These are phyloP conservation scores for Eucalyptus regnans DNA, from an alignment of 345 rosid species.

Conservation along the genomic window DNA sequence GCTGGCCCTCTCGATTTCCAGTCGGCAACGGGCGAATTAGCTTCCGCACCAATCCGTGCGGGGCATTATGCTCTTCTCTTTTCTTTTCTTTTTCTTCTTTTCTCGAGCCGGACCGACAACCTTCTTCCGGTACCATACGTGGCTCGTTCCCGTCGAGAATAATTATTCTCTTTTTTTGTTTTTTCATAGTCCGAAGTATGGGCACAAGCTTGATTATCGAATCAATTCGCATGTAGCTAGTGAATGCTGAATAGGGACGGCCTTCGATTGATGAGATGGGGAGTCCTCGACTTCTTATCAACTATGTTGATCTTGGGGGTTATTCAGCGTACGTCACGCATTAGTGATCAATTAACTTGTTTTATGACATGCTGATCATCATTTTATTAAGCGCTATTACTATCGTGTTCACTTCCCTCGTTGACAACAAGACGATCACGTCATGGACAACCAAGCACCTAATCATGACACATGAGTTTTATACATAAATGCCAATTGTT, in stretches of 20 bases:
- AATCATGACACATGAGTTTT: background rate
- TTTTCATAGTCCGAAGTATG: background rate
- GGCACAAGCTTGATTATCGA: background rate
- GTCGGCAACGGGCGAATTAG: background rate
- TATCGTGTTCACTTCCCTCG: background rate
- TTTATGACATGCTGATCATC: background rate
- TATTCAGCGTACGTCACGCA: background rate
- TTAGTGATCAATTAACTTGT: background rate
- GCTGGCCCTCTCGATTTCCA: background rate
- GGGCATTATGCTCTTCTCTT: background rate
- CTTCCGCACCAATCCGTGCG: background rate
- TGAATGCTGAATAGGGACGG: background rate
- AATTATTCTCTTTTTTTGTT: background rate
- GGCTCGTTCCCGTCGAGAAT: background rate
- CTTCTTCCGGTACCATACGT: background rate
- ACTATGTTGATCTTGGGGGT: background rate
- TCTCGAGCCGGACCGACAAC: background rate
- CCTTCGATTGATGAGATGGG: background rate
- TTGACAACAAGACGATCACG: background rate
- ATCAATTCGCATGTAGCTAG: background rate
- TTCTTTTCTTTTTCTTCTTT: background rate
- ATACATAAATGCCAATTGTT: background rate
- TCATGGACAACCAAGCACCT: background rate
- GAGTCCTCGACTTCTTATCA: background rate
- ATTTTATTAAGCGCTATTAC: background rate